phyloP scores from a whole-genome alignment of 805 yeast species.

The Hanseniaspora hatyaiensis region DNA sequence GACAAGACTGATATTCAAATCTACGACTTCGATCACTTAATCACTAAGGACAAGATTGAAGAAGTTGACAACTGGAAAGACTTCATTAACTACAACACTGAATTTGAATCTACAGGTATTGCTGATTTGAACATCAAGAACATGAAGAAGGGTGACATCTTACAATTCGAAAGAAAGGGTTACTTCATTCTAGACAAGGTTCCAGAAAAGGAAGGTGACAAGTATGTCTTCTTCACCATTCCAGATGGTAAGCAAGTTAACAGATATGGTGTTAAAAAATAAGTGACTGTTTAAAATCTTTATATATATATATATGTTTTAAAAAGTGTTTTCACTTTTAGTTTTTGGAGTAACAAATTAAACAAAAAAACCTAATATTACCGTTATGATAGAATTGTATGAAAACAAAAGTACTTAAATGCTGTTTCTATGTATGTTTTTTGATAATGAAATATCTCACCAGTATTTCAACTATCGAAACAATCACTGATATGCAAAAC shows the following conservation, averaged over 20 bases:
- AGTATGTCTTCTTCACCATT: conserved; percentile 74
- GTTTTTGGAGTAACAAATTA: too few species aligned
- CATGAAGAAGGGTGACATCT: conserved; percentile 73
- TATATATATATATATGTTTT: background rate
- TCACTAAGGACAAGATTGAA: conserved; percentile 87
- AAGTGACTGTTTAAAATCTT: conserved; percentile 18
- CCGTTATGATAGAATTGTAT: too few species aligned
- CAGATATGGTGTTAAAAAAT: conserved; percentile 60
- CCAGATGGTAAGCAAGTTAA: conserved; percentile 88
- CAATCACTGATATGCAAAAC: conserved; percentile 64
- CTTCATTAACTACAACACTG: conserved; percentile 76
- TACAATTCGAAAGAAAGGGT: conserved; percentile 96
- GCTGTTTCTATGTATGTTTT: background rate
- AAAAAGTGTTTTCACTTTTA: too few species aligned
- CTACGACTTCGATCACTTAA: conserved; percentile 86
- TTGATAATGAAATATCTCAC: conserved; percentile 43
- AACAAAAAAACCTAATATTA: too few species aligned
- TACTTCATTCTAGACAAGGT: conserved; percentile 68
- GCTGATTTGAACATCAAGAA: conserved; percentile 70
- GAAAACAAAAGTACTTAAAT: background rate
- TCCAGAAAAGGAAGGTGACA: conserved; percentile 43
- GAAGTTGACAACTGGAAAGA: conserved; percentile 91
- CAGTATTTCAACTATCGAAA: conserved; percentile 61
- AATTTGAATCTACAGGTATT: conserved; percentile 62
- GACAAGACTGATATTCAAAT: conserved; percentile 65